phyloP scores from a whole-genome alignment of 176 grass and related monocot species.

The Triticum turgidum region DNA sequence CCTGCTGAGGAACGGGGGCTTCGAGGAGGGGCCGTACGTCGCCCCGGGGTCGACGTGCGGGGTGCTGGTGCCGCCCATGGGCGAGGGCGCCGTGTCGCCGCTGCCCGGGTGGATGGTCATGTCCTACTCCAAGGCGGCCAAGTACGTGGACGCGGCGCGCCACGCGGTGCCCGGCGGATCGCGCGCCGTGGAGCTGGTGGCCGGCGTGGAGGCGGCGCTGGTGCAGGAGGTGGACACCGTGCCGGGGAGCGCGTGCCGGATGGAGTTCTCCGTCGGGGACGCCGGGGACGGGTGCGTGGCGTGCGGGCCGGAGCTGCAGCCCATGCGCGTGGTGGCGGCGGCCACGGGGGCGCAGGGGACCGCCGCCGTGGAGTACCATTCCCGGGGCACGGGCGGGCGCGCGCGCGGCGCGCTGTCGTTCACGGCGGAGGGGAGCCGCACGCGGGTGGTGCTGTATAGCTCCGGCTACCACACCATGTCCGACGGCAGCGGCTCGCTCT shows the following conservation, averaged over 20 bases:
- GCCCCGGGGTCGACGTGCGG: constrained; percentile 24
- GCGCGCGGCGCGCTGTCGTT: constrained; percentile 29
- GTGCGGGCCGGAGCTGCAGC: constrained; percentile 25
- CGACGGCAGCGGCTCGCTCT: constrained; percentile 41
- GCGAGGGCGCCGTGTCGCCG: constrained; percentile 62
- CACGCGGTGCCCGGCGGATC: constrained; percentile 28
- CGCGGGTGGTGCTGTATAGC: constrained; percentile 35
- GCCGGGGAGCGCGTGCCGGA: constrained; percentile 27
- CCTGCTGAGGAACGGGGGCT: constrained; percentile 42
- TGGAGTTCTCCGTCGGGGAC: constrained; percentile 41
- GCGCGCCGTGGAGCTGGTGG: constrained; percentile 46
- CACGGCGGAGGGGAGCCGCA: constrained; percentile 15
- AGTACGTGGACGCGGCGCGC: constrained; percentile 50
- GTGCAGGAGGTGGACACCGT: constrained; percentile 37
- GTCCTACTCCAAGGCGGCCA: constrained; percentile 42
- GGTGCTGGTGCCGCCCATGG: constrained; percentile 45
- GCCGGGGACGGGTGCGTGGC: constrained; percentile 32
- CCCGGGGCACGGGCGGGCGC: constrained; percentile 33
- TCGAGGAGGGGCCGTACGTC: constrained; percentile 51
- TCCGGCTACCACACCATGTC: constrained; percentile 32
- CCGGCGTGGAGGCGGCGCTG: constrained; percentile 43
- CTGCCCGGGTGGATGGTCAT: constrained; percentile 74
- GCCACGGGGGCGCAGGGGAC: constrained; percentile 22
- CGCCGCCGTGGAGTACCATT: constrained; percentile 25
- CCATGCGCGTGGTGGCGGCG: constrained; percentile 43